Conservation (phyloP, 768 basidiomycete species). For the Tricholoma terreum region DNA sequence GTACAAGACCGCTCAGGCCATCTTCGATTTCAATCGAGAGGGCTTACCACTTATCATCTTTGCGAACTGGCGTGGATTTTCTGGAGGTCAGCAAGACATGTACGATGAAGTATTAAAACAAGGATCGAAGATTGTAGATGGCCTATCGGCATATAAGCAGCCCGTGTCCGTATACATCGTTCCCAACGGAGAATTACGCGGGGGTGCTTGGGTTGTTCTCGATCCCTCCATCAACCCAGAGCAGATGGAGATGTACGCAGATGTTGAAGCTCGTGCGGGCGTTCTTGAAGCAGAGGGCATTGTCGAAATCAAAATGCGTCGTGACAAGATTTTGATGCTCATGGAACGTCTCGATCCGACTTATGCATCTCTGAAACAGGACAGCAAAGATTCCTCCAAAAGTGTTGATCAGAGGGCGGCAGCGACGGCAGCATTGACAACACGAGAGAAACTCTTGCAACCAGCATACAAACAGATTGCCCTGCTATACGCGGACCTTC, state of each 20-base stretch:
- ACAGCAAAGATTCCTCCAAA: slow-evolving; percentile 72
- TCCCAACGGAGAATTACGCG: slow-evolving; percentile 97
- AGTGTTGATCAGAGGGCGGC: slow-evolving; percentile 70
- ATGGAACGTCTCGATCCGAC: slow-evolving; percentile 92
- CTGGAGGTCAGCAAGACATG: slow-evolving; percentile 99
- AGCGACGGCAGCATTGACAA: slow-evolving; percentile 64
- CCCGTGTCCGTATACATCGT: slow-evolving; percentile 98
- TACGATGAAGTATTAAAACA: slow-evolving; percentile 97
- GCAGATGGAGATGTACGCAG: slow-evolving; percentile 99
- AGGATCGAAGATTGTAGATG: slow-evolving; percentile 98
- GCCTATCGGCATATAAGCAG: slow-evolving; percentile 93
- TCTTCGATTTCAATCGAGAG: slow-evolving; percentile 98
- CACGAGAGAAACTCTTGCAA: slow-evolving; percentile 75
- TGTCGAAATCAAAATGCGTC: slow-evolving; percentile 96
- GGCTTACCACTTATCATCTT: slow-evolving; percentile 97
- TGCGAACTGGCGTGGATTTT: slow-evolving; percentile 99
- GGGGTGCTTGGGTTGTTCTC: slow-evolving; percentile 98
- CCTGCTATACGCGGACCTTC: slow-evolving; percentile 91
- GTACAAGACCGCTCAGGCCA: slow-evolving; percentile 98
- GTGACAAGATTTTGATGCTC: slow-evolving; percentile 82
- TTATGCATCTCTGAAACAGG: slow-evolving; percentile 78
- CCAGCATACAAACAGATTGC: slow-evolving; percentile 95
- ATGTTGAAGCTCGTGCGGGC: slow-evolving; percentile 93
- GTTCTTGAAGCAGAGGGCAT: slow-evolving; percentile 97
- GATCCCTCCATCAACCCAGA: slow-evolving; percentile 96